Conservation (phyloP, 2,329 filamentous ascomycete species). For the Coleophoma eucalyptorum region DNA sequence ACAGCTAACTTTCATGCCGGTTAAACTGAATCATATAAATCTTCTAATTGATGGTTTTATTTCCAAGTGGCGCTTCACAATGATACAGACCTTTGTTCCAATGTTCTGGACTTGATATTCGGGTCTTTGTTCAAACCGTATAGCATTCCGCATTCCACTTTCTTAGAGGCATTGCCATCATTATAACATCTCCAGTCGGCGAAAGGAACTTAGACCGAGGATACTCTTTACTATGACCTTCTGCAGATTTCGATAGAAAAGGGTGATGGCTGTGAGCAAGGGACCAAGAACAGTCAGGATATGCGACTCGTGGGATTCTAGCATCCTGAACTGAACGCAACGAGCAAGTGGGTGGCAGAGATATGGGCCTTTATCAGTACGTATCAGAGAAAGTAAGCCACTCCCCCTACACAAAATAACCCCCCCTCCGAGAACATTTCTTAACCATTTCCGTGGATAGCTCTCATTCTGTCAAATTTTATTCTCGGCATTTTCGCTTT, state of each 20-base stretch:
- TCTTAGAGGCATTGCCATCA: no score
- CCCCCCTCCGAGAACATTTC: slow-evolving; percentile 1
- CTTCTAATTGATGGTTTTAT: no score
- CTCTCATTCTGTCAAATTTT: slow-evolving; percentile 48
- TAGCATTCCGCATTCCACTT: no score
- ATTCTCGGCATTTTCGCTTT: slow-evolving; percentile 53
- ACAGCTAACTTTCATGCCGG: no score
- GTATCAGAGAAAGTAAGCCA: slow-evolving; percentile 1
- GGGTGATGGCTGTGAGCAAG: neutral
- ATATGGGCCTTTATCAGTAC: slow-evolving; percentile 19
- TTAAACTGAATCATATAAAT: no score
- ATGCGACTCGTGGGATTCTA: slow-evolving; percentile 15
- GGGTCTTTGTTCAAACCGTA: no score
- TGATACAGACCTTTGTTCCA: no score
- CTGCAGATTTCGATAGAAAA: neutral
- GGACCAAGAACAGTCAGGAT: slow-evolving; percentile 8
- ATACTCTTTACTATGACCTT: no score
- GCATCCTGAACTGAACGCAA: slow-evolving; percentile 11
- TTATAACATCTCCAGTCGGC: no score
- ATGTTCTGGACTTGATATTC: no score
- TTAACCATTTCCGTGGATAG: slow-evolving; percentile 18
- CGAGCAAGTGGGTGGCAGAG: slow-evolving; percentile 12
- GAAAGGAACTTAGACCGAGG: no score
- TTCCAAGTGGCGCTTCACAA: no score
- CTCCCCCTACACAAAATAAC: neutral